Base-by-base conservation (phyloP, 805 yeast species). In the Metschnikowia arizonensis region DNA sequence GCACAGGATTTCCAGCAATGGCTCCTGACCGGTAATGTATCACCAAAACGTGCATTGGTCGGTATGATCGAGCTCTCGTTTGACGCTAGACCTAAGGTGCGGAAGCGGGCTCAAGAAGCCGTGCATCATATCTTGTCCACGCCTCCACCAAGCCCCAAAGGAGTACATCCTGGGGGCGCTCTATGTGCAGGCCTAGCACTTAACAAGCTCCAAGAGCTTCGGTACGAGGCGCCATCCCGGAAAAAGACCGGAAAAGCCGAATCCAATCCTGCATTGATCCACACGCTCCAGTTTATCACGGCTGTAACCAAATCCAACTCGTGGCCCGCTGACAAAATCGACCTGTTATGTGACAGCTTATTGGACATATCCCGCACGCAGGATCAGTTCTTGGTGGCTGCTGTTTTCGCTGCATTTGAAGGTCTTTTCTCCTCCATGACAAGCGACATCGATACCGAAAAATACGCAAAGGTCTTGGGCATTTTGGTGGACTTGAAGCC, bases 91-190 rank as follows among this genome's bases (percentile, higher is more conserved):
- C 99, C 99, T 30, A 93, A 93, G 58, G 95, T 93, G 10, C 81
- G 99, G 63, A 88, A 85, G 77, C 83, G 97, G 71, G 96, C 98
- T 1, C 85, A 83, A 57, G 99, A 93, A 47, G 86, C 97, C 1
- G 75, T 93, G n/a, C 67, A 74, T 40, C 75, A 72, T 3, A 69
- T 93, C 25, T 68, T 93, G 49, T 53, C 67, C 2, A 76, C 76
- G 50, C 83, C 86, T 2, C 95, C 96, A 9, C 74, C 85, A 0
- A 85, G 89, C 9, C 91, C 95, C 7, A 74, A 82, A 11, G 75
- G 82, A 4, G 83, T 79, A 33, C 97, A 91, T 61, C 83, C 87
- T 32, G 95, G 88, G 6, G 73, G 89, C n/a, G 62, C 70, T 1
- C 59, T 79, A 40, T 81, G 88, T 52, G 86, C 89, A 5, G 88